Evolutionary conservation across 768 basidiomycete species (phyloP), one percentile per base, ranked within the genome.

Genomic region (Trichaptum fuscoviolaceum): DNA sequence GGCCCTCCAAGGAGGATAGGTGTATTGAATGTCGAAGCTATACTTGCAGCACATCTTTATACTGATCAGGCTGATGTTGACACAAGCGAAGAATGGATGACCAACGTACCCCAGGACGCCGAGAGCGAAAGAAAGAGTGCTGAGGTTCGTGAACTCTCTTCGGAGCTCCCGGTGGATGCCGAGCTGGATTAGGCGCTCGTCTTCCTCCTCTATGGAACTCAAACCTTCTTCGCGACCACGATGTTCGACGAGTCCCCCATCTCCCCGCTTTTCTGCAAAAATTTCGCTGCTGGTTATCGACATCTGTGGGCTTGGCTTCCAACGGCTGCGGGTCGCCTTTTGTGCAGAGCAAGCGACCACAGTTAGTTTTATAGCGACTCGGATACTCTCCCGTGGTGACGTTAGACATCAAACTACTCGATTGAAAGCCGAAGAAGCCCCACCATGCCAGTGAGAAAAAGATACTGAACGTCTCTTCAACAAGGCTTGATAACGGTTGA

Each of bases 1-100:
- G 79, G 76, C 42, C 79, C 79, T 35, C 79, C 79, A 25, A 73
- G 69, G 2, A 74, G 60, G 58, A 80, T 67, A 0, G 79, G 79
- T 0, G 79, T 79, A 65, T 77, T 77, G 71, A 79, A 76, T 0
- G 79, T 80, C 2, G 77, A 77, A 18, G 78, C 75, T 61, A 80
- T 75, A 3, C 69, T 71, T n/a, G 71, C 71, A 24, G 69, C 67
- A 59, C 75, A 73, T 58, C 73, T 68, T 26, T 24, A 26, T 9
- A 57, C 7, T 9, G 15, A 6, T 23, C 57, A 7, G 18, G 9
- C 24, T 20, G 7, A n/a, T 12, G 42, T 12, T 20, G 20, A 12
- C 3, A 25, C 66, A 15, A 18, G 25, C 6, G 35, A 57, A 1
- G 23, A 23, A 62, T 60, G 36, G 25, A 68, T 63, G 72, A 70